Evolutionary conservation across 176 grass and related monocot species (phyloP), one percentile per base, ranked within the genome.

Genomic region (Avena sativa): DNA sequence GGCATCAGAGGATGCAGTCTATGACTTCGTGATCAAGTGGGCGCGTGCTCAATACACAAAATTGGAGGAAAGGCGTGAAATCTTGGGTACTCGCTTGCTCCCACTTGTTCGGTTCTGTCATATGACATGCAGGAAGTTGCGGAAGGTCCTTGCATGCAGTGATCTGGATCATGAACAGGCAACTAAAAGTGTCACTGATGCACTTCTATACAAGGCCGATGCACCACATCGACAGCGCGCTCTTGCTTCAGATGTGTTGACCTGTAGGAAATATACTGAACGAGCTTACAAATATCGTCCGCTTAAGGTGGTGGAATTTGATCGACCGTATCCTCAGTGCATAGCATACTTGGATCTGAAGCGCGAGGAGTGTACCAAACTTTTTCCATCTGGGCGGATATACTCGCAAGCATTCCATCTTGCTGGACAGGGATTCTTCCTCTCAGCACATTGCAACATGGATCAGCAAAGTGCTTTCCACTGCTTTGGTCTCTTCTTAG

Each of bases 331-430:
- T 60, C 91, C 91, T 3, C 93, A 98, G 74, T 98, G 95, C 83
- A 95, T 98, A 49, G 93, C 92, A 17, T 98, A 95, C 77, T 90
- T 98, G 81, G 95, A 98, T 83, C 78, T 98, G 76, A 98, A 95
- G 78, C 89, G 93, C 14, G 95, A 98, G 55, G 95, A 95, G 72
- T 98, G 95, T 52, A 80, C 26, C 9, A 87, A 86, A 84, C 91
- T 98, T 28, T 95, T 93, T 56, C 95, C 93, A 28, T 95, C 95
- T 20, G 95, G 95, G 43, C 82, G 95, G 85, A 93, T 98, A 67
- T 98, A 98, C 81, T 98, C 95, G 0, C 95, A 98, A 78, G 95
- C 95, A 3, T 98, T 98, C 84, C 93, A 98, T 87, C 87, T 98
- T 10, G 95, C 92, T 51, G 91, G 93, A 40, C 95, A 98, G 87